Evolutionary conservation across 2,329 filamentous ascomycete species (phyloP).

Genomic region (Fusarium goolgardi): DNA sequence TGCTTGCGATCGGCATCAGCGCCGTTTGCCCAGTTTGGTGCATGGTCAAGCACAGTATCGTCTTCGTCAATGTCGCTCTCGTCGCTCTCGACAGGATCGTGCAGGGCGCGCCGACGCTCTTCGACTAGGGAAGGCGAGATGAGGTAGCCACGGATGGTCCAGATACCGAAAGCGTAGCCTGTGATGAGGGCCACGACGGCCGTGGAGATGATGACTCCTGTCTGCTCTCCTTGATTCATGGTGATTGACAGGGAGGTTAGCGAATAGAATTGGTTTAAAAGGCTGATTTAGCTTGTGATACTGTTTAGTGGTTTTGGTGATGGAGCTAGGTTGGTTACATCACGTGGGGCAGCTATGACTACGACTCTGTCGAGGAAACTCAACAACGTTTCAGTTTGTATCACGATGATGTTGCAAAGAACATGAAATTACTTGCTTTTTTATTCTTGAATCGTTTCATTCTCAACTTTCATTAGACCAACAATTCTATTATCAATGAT

Average conservation of each 20-base stretch:
- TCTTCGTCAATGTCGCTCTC: conserved; percentile 75
- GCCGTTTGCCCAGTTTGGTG: conserved; percentile 74
- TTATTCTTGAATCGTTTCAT: background rate
- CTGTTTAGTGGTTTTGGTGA: conserved; percentile 20
- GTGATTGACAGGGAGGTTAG: conserved; percentile 28
- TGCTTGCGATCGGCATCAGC: conserved; percentile 69
- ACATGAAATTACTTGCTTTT: background rate
- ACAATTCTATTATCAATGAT: background rate
- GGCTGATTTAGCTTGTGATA: conserved; percentile 11
- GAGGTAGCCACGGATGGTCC: conserved; percentile 71
- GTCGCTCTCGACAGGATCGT: conserved; percentile 74
- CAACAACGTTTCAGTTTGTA: background rate
- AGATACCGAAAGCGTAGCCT: conserved; percentile 85
- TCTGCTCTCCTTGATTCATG: conserved; percentile 57
- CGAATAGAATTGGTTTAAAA: background rate
- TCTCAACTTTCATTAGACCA: background rate
- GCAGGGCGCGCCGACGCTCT: conserved; percentile 66
- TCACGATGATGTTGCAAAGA: background rate
- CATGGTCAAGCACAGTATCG: conserved; percentile 70
- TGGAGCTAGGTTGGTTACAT: conserved; percentile 34
- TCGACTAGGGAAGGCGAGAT: conserved; percentile 66
- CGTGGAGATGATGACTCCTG: conserved; percentile 76
- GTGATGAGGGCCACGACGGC: conserved; percentile 78
- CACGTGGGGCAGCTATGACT: conserved; percentile 33
- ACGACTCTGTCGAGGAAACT: background rate